phyloP scores from a whole-genome alignment of 2,329 filamentous ascomycete species.

The Cadophora gregata region DNA sequence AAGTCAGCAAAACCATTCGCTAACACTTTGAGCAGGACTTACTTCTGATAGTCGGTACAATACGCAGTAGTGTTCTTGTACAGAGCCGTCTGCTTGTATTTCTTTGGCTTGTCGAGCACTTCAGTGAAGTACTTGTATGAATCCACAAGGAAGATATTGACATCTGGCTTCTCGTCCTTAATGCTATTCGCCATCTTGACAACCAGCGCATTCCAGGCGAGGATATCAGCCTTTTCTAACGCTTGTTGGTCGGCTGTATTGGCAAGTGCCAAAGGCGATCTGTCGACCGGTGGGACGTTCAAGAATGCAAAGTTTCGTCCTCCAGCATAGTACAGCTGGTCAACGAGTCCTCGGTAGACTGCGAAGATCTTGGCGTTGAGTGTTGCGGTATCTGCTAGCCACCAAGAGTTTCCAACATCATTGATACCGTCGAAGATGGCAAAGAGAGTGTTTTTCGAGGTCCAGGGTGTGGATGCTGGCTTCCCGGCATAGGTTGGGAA shows the following conservation, averaged over 20 bases:
- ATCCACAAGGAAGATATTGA: constrained; percentile 60
- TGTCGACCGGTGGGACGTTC: constrained; percentile 63
- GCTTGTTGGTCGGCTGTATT: constrained; percentile 47
- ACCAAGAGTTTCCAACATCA: constrained; percentile 58
- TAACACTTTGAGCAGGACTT: constrained; percentile 38
- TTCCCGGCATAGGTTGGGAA: constrained; percentile 48
- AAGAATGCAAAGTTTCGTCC: constrained; percentile 64
- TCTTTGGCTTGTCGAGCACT: constrained; percentile 58
- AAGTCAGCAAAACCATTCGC: background rate
- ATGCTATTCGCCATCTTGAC: constrained; percentile 47
- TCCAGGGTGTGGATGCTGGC: constrained; percentile 36
- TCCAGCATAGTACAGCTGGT: constrained; percentile 57
- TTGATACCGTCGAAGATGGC: constrained; percentile 60
- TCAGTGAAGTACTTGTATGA: constrained; percentile 56
- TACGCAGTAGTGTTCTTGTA: constrained; percentile 62
- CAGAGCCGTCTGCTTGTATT: constrained; percentile 54
- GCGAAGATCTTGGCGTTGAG: constrained; percentile 51
- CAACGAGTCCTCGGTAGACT: constrained; percentile 50
- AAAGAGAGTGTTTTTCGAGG: constrained; percentile 35
- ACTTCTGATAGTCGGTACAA: constrained; percentile 61
- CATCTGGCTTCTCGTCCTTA: constrained; percentile 47
- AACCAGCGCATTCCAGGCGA: constrained; percentile 57
- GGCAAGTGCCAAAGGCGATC: constrained; percentile 54
- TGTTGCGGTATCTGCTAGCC: constrained; percentile 38
- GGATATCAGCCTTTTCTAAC: constrained; percentile 52